These are phyloP conservation scores for Acanthamoeba triangularis DNA, from an alignment of 208 protist species.

Conservation along the genomic window DNA sequence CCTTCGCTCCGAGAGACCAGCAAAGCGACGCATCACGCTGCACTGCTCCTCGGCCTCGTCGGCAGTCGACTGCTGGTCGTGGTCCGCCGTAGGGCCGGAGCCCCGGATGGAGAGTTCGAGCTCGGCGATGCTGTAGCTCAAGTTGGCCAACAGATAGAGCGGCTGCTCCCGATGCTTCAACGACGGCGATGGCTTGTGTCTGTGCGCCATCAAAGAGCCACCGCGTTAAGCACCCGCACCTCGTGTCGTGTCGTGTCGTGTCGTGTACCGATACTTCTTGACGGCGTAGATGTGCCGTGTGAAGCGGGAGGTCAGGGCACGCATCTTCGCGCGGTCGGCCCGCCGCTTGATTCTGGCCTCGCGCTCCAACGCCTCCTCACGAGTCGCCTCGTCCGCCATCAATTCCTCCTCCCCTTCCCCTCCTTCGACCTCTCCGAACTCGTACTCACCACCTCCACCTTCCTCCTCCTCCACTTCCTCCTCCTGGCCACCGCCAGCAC, in stretches of 20 bases:
- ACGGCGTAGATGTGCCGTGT: neutral
- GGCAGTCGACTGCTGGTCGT: neutral
- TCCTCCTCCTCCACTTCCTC: neutral
- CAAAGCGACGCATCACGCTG: constrained; percentile 7
- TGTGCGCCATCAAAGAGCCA: neutral
- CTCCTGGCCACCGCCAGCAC: neutral
- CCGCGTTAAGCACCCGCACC: neutral
- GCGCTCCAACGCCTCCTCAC: neutral
- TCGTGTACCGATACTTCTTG: neutral
- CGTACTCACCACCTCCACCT: neutral
- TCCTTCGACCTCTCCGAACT: neutral
- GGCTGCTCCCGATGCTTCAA: neutral
- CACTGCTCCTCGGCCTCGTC: neutral
- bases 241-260: no score
- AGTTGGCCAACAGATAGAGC: constrained; percentile 13
- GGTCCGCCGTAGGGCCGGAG: neutral
- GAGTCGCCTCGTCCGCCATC: neutral
- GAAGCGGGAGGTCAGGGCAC: neutral
- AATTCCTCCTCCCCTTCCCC: neutral
- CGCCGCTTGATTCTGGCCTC: neutral
- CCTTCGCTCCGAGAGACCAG: neutral
- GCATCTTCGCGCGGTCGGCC: neutral
- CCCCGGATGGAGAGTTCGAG: constrained; percentile 17
- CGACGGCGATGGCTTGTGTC: neutral
- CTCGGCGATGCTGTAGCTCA: constrained; percentile 30